A percentile compares a stretch with the other conserved stretches of the same genome.
Conservation (phyloP, 1,284 basidiomycete species). For the Marasmius sp. region DNA sequence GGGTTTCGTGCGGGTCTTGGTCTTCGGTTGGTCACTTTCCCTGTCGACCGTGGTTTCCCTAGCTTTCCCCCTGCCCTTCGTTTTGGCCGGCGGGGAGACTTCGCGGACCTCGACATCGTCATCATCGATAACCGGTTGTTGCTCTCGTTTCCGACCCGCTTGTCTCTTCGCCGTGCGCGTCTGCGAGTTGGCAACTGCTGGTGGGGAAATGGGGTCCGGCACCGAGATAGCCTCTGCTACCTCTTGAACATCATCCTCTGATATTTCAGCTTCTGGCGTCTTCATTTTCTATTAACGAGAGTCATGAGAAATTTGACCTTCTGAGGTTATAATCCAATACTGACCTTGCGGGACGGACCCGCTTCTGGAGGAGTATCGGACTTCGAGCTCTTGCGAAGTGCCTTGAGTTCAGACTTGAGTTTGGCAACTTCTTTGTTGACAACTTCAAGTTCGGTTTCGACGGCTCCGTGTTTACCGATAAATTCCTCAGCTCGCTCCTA, state of each 20-base stretch:
- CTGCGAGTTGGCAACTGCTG: neutral
- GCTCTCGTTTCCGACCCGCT: neutral
- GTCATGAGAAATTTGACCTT: neutral
- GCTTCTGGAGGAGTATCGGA: conserved; percentile 17
- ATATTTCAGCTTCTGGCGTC: neutral
- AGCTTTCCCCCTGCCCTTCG: conserved; percentile 7
- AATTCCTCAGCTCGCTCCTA: neutral
- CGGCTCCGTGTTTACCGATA: neutral
- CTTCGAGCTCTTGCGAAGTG: conserved; percentile 27
- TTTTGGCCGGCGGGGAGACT: neutral
- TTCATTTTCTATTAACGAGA: neutral
- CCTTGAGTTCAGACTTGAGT: conserved; percentile 41
- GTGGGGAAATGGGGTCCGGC: neutral
- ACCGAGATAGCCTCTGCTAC: neutral
- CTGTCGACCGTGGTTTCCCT: conserved; percentile 9
- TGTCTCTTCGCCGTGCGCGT: neutral
- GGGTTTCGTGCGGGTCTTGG: conserved; percentile 3
- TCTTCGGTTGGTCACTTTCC: neutral
- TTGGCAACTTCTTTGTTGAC: conserved; percentile 39
- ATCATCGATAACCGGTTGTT: neutral
- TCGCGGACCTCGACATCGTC: conserved; percentile 2
- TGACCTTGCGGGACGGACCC: conserved; percentile 16
- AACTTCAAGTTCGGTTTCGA: conserved; percentile 29
- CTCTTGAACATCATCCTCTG: neutral
- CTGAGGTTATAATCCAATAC: conserved; percentile 5